These are phyloP conservation scores for Hypoxylon intermedium DNA, from an alignment of 495 filamentous ascomycete species.

Conservation along the genomic window DNA sequence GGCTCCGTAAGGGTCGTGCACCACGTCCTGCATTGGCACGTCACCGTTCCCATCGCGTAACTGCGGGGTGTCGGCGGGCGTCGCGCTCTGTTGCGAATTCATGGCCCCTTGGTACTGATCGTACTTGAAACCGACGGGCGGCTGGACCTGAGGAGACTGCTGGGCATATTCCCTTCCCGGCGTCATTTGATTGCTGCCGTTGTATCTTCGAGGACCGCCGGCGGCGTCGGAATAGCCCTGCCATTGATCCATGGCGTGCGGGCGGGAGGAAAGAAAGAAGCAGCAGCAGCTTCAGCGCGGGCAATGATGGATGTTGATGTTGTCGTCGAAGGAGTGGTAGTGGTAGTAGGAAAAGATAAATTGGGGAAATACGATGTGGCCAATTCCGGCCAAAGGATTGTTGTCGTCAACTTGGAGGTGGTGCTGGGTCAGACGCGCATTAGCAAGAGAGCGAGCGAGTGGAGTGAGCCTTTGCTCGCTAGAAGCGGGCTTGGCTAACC, in stretches of 20 bases:
- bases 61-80: conserved; percentile 69
- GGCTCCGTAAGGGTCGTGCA: conserved; percentile 77
- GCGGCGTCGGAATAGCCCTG: conserved; percentile 58
- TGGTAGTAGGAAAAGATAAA: conserved; percentile 23
- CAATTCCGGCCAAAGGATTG: conserved; percentile 31
- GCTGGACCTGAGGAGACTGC: conserved; percentile 63
- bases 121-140: conserved; percentile 73
- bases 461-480: too few relatives aligned
- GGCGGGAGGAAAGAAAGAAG: conserved; percentile 25
- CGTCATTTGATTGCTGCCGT: conserved; percentile 54
- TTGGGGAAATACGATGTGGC: conserved; percentile 30
- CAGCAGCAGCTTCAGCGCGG: conserved; percentile 14
- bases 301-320: conserved; percentile 1
- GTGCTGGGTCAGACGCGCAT: conserved; percentile 33
- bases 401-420: conserved; percentile 22
- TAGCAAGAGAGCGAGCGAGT: conserved; percentile 30
- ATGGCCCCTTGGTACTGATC: conserved; percentile 71
- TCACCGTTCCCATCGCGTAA: conserved; percentile 79
- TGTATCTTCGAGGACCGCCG: conserved; percentile 58
- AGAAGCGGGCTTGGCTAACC: conserved; percentile 28
- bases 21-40: conserved; percentile 90
- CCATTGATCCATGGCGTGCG: conserved; percentile 64
- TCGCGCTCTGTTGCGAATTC: conserved; percentile 62
- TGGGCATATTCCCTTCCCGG: conserved; percentile 54
- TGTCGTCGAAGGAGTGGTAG: neutral